Conservation (phyloP, 1,139 yeast genomes). For the Lodderomyces oxycetoniae region DNA sequence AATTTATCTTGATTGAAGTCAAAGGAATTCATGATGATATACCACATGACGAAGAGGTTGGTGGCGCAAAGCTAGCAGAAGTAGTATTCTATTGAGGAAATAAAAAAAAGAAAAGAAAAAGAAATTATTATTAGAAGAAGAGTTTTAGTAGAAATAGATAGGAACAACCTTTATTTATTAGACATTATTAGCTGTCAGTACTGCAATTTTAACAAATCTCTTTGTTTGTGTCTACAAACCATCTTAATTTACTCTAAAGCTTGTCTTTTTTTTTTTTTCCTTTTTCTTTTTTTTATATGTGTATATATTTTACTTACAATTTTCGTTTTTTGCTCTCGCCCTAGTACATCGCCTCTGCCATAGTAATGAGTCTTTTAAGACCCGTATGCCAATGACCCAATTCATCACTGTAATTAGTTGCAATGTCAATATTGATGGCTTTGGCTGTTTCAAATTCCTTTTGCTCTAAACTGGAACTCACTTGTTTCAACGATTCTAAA, state of each 20-base stretch:
- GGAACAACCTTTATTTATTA: no score
- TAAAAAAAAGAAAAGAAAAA: conserved; percentile 1
- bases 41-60: conserved; percentile 27
- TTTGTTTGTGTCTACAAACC: no score
- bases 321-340: background rate
- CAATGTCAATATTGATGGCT: conserved; percentile 52
- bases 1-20: conserved; percentile 48
- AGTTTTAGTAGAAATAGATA: no score
- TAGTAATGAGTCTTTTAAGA: conserved; percentile 78
- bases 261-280: background rate
- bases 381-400: conserved; percentile 94
- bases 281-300: no score
- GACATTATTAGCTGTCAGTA: no score
- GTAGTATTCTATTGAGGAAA: conserved; percentile 34
- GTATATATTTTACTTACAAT: background rate
- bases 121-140: background rate
- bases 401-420: conserved; percentile 65
- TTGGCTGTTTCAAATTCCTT: conserved; percentile 61
- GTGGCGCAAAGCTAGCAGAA: conserved; percentile 59
- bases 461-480: conserved; percentile 48
- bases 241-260: background rate
- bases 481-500: conserved; percentile 46
- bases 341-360: conserved; percentile 50
- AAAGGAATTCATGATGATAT: conserved; percentile 41
- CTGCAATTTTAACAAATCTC: no score